Evolutionary conservation across 192 early-diverging fungal genomes (phyloP).

Genomic region (Mortierella hygrophila): DNA sequence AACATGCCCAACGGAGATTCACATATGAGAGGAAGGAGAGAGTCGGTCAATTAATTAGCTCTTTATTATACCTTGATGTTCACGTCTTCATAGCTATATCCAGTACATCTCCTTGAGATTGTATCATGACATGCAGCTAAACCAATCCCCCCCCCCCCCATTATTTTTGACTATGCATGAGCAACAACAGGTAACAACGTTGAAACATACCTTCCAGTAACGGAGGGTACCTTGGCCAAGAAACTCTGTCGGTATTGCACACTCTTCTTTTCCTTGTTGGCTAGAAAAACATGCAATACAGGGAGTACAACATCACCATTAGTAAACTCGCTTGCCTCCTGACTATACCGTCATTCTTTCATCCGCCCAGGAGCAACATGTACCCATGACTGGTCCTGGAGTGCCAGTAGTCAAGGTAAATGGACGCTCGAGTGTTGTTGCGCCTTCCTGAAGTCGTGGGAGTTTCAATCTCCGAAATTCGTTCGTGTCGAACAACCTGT

Average conservation of each 20-base stretch:
- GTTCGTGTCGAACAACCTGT: constrained; percentile 25
- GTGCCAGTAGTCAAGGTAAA: constrained; percentile 15
- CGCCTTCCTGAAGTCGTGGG: constrained; percentile 16
- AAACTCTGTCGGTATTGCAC: constrained; percentile 32
- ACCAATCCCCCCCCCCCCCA: not conserved
- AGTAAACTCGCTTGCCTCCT: not conserved
- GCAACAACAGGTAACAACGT: no score
- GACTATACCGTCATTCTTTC: not conserved
- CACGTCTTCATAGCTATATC: not conserved
- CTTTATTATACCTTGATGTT: not conserved
- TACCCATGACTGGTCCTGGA: constrained; percentile 22
- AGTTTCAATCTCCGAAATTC: constrained; percentile 29
- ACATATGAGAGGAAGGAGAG: not conserved
- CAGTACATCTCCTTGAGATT: not conserved
- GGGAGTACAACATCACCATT: not conserved
- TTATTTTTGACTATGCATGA: not conserved
- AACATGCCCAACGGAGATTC: not conserved
- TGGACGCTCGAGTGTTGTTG: constrained; percentile 27
- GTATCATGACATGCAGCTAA: no score
- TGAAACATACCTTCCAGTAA: constrained; percentile 18
- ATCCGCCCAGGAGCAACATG: no score
- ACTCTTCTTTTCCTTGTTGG: constrained; percentile 1
- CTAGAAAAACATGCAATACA: not conserved
- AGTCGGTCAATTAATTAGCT: not conserved
- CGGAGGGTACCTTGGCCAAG: constrained; percentile 10